Percentiles rank a stretch among this genome's conserved stretches.
Conservation (phyloP, 805 yeast genomes). For the Isabelozyma gotoi region DNA sequence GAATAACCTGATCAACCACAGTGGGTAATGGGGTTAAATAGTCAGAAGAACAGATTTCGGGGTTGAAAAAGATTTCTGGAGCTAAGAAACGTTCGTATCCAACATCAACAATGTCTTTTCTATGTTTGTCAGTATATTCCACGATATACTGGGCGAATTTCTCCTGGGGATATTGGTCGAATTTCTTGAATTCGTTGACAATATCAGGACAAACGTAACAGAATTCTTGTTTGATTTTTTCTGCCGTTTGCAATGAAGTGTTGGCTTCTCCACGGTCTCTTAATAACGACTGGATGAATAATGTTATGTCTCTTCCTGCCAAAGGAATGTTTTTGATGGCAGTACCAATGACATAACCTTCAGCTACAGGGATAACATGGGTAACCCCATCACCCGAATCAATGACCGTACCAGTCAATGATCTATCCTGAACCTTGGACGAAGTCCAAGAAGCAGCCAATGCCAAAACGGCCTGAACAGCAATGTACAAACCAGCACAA, state of each 20-base stretch:
- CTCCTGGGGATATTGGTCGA: conserved; percentile 85
- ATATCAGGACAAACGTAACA: conserved; percentile 98
- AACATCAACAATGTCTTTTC: conserved; percentile 67
- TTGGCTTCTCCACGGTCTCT: conserved; percentile 97
- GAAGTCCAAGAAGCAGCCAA: conserved; percentile 99
- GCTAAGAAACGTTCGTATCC: conserved; percentile 98
- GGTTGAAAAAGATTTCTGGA: conserved; percentile 98
- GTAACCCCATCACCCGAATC: conserved; percentile 99
- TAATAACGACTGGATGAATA: conserved; percentile 85
- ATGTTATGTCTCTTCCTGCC: conserved; percentile 97
- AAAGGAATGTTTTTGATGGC: conserved; percentile 97
- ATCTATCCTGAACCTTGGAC: conserved; percentile 89
- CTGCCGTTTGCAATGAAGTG: conserved; percentile 93
- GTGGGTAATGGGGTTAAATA: conserved; percentile 93
- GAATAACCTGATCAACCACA: conserved; percentile 95
- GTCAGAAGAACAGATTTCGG: conserved; percentile 94
- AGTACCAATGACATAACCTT: conserved; percentile 97
- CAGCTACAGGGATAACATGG: conserved; percentile 98
- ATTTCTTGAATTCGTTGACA: conserved; percentile 92
- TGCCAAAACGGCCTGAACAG: conserved; percentile 98
- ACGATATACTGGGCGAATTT: conserved; percentile 91
- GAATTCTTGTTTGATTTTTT: conserved; percentile 91
- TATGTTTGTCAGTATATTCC: conserved; percentile 71
- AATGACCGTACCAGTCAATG: conserved; percentile 96
- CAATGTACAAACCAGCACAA: conserved; percentile 97